phyloP scores from a whole-genome alignment of 2,329 filamentous ascomycete genomes.

The Aspergillus floridensis region DNA sequence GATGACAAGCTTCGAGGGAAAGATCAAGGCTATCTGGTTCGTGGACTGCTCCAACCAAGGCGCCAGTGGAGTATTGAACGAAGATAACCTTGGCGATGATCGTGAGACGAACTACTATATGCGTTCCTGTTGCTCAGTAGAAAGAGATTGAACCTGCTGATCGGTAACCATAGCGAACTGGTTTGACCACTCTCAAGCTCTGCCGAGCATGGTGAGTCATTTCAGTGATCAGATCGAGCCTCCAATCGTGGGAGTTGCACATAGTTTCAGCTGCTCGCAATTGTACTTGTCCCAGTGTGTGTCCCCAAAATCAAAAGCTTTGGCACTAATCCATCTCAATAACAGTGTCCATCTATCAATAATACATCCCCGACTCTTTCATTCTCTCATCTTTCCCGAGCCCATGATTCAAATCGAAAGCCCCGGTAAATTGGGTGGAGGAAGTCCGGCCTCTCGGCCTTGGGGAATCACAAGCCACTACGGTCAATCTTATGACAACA shows the following conservation, averaged over 20 bases:
- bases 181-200: constrained; percentile 69
- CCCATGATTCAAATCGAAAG: constrained; percentile 41
- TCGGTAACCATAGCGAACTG: constrained; percentile 44
- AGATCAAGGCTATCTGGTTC: constrained; percentile 75
- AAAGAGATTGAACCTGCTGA: constrained; percentile 32
- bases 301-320: no score
- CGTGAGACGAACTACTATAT: constrained; percentile 51
- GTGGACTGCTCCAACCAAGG: constrained; percentile 77
- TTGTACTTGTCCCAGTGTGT: constrained; percentile 38
- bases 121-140: no score
- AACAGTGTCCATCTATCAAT: constrained; percentile 58
- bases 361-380: constrained; percentile 72
- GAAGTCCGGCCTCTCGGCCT: not conserved
- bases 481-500: no score
- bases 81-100: constrained; percentile 70
- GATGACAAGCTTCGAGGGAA: constrained; percentile 47
- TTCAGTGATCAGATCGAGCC: constrained; percentile 4
- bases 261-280: constrained; percentile 74
- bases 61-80: constrained; percentile 69
- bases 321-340: not conserved
- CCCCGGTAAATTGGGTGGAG: not conserved
- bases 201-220: constrained; percentile 54
- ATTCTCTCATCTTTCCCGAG: constrained; percentile 69
- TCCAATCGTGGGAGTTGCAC: constrained; percentile 73
- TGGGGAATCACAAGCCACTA: no score